Evolutionary conservation across 2,329 filamentous ascomycete species (phyloP).

Genomic region (Cordyceps militaris): DNA sequence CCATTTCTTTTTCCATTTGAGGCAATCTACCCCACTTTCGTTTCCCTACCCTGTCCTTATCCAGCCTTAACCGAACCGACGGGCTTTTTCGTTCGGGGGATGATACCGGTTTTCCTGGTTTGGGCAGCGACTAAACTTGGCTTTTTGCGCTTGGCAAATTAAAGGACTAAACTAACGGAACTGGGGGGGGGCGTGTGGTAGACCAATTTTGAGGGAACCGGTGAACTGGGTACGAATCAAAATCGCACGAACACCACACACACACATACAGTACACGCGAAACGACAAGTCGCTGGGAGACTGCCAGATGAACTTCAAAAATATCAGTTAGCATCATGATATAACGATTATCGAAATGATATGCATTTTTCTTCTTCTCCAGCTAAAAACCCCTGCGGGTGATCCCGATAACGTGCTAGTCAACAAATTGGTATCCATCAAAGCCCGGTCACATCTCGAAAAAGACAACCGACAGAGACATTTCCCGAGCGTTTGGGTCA

Average conservation of each 20-base stretch:
- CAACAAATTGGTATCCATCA: too few relatives aligned
- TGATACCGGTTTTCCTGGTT: background rate
- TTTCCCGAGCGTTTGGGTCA: background rate
- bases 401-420: too few relatives aligned
- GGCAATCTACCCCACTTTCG: too few relatives aligned
- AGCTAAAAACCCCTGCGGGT: too few relatives aligned
- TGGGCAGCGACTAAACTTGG: background rate
- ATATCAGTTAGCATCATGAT: slow-evolving; percentile 20
- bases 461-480: background rate
- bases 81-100: background rate
- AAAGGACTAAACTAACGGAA: slow-evolving; percentile 1
- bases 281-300: slow-evolving; percentile 9
- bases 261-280: background rate
- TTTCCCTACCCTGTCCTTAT: too few relatives aligned
- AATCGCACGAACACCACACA: too few relatives aligned
- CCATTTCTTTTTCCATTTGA: background rate
- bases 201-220: slow-evolving; percentile 20
- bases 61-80: too few relatives aligned
- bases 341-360: slow-evolving; percentile 20
- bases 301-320: slow-evolving; percentile 4
- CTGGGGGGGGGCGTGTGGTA: slow-evolving; percentile 8
- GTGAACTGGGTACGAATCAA: background rate
- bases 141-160: background rate
- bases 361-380: background rate
- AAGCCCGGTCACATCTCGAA: too few relatives aligned